Evolutionary conservation across 345 rosid genomes (phyloP), one percentile per base, ranked within the genome.

Genomic region (Salix purpurea): DNA sequence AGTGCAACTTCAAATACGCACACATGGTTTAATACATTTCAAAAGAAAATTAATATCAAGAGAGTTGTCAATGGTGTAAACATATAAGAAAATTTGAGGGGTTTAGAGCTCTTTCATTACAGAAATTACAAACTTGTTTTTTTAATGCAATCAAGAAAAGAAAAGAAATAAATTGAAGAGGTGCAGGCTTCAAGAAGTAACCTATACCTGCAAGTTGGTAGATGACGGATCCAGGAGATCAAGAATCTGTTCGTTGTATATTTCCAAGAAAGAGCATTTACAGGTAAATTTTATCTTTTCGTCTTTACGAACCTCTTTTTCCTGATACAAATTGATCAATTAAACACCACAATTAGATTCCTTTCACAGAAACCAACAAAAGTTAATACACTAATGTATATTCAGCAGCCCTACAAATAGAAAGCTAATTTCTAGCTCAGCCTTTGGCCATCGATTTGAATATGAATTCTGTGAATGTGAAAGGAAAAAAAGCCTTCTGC

Each of bases 211-310:
- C 76, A 96, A 84, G 78, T 96, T 94, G 73, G 19, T 83, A 52
- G 94, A 86, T 69, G 98, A 89, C 34, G 99, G 94, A 70, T 96
- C 98, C 88, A 96, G 80, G 72, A 96, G 97, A 83, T 96, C 98
- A 82, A 94, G 91, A 80, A 96, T 96, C 76, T 94, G 99, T 79
- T 96, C 99, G 40, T 96, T 96, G 84, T 96, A 96, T 68, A 96
- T 96, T 84, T 96, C 99, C 87, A 94, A 74, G 86, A 96, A 96
- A 4, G 99, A 96, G 90, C 99, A 96, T 84, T 84, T 91, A 76
- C 99, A 94, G 32, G 88, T 85, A 81, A 87, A 94, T 40, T 88
- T 90, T 66, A 96, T 65, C 76, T 92, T 94, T 70, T 91, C 98
- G 21, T 92, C 99, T 80, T 87, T 88, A 12, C 98, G 96, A 48